phyloP scores from a whole-genome alignment of 148 eudicot genomes.

The Silene latifolia region DNA sequence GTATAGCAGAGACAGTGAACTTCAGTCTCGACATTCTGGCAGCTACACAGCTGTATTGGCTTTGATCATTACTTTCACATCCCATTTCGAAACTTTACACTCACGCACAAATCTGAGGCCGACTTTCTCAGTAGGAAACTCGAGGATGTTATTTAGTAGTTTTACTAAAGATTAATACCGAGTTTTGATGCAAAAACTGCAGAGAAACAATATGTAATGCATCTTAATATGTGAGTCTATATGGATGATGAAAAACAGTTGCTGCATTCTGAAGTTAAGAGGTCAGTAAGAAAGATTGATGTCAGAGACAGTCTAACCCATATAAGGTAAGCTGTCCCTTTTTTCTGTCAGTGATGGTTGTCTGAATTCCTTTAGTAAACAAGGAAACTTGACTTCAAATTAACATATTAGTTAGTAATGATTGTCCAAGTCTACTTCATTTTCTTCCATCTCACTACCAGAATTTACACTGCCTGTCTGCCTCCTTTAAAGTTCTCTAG shows the following conservation, averaged over 20 bases:
- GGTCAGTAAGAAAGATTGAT: conserved; percentile 19
- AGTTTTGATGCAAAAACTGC: neutral
- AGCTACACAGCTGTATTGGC: neutral
- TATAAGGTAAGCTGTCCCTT: conserved; percentile 18
- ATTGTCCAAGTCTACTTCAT: neutral
- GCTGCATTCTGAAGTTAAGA: conserved; percentile 23
- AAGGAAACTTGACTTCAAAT: conserved; percentile 22
- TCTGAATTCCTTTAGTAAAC: conserved; percentile 15
- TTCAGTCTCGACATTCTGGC: conserved; percentile 8
- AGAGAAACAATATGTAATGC: conserved; percentile 3
- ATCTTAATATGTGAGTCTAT: conserved; percentile 6
- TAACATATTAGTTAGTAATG: conserved; percentile 10
- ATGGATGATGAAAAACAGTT: conserved; percentile 10
- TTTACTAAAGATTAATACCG: neutral
- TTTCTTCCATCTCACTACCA: neutral
- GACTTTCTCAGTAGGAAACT: neutral
- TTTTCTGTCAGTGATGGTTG: conserved; percentile 15
- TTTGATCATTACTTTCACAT: conserved; percentile 1
- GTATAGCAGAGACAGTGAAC: conserved; percentile 16
- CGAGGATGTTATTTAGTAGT: neutral
- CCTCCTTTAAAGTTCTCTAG: neutral
- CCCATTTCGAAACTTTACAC: conserved; percentile 14
- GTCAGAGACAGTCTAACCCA: conserved; percentile 17
- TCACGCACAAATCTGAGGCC: neutral
- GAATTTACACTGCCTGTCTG: neutral